A percentile compares a stretch with the other conserved stretches of the same genome.
These are phyloP conservation scores for Aspergillus piperis DNA, from an alignment of 2,329 filamentous ascomycete genomes.

Conservation along the genomic window DNA sequence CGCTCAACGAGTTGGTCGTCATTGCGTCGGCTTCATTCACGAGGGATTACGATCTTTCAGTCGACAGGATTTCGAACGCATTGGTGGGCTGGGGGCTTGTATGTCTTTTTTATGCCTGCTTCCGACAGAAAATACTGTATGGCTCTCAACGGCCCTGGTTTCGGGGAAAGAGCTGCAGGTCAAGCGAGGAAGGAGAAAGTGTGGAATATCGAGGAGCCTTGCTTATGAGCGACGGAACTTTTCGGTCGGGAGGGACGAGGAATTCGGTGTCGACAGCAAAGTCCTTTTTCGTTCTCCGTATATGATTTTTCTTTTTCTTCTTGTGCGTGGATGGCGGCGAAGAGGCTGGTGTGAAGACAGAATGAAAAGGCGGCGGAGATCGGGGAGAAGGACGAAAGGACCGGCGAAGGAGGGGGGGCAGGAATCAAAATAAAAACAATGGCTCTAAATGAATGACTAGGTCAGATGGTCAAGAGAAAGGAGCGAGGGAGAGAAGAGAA, in stretches of 20 bases:
- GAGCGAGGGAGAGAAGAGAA: constrained; percentile 4
- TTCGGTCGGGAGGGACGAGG: not conserved
- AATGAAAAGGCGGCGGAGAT: constrained; percentile 14
- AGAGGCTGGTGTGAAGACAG: constrained; percentile 18
- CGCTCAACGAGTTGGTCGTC: constrained; percentile 37
- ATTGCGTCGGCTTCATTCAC: constrained; percentile 26
- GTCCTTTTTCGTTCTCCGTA: not conserved
- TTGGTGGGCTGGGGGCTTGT: constrained; percentile 20
- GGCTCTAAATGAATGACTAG: constrained; percentile 18
- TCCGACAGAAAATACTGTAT: constrained; percentile 1
- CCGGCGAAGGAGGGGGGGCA: constrained; percentile 7
- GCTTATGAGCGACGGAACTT: not conserved
- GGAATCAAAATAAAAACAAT: constrained; percentile 1
- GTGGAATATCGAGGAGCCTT: not conserved
- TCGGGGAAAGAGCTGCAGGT: constrained; percentile 11
- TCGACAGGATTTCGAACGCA: constrained; percentile 25
- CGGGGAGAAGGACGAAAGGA: constrained; percentile 6
- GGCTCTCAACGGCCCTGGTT: not conserved
- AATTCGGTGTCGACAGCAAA: constrained; percentile 1
- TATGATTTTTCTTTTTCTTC: not conserved
- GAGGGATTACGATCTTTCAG: constrained; percentile 32
- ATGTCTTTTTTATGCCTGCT: not conserved
- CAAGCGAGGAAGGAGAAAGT: constrained; percentile 4
- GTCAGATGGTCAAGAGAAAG: constrained; percentile 5
- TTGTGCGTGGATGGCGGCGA: constrained; percentile 8